Evolutionary conservation across 2,329 filamentous ascomycete genomes (phyloP).

Genomic region (Grosmannia huntii): DNA sequence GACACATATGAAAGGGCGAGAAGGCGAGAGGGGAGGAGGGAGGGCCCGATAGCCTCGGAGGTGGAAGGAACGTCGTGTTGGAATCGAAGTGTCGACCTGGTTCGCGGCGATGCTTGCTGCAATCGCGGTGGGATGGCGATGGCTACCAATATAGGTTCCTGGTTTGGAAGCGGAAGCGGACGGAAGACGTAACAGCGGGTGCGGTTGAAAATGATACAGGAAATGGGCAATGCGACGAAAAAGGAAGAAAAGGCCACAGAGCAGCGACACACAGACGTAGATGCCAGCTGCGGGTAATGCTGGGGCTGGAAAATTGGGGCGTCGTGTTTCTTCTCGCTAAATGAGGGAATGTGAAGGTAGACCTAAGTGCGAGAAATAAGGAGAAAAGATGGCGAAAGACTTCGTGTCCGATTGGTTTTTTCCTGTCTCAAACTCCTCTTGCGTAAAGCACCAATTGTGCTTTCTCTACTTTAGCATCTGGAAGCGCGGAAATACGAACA

Average conservation of each 20-base stretch:
- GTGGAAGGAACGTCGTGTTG: neutral
- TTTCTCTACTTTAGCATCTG: neutral
- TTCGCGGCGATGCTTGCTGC: neutral
- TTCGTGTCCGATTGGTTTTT: neutral
- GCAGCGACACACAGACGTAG: conserved; percentile 1
- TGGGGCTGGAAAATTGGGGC: conserved; percentile 1
- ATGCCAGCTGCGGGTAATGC: neutral
- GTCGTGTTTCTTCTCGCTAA: neutral
- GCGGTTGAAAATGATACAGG: neutral
- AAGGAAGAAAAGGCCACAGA: neutral
- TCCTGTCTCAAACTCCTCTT: neutral
- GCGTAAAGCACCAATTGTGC: neutral
- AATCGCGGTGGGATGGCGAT: neutral
- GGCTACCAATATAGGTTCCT: neutral
- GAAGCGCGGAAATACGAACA: neutral
- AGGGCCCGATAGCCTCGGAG: neutral
- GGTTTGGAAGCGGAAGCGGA: neutral
- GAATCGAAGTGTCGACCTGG: neutral
- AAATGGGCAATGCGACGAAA: neutral
- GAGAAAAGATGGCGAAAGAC: neutral
- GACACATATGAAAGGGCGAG: neutral
- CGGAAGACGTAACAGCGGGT: neutral
- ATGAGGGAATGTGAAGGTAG: neutral
- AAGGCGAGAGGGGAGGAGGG: neutral
- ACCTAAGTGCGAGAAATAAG: neutral